Conservation (phyloP, 768 basidiomycete genomes). For the Hygrocybe punicea region DNA sequence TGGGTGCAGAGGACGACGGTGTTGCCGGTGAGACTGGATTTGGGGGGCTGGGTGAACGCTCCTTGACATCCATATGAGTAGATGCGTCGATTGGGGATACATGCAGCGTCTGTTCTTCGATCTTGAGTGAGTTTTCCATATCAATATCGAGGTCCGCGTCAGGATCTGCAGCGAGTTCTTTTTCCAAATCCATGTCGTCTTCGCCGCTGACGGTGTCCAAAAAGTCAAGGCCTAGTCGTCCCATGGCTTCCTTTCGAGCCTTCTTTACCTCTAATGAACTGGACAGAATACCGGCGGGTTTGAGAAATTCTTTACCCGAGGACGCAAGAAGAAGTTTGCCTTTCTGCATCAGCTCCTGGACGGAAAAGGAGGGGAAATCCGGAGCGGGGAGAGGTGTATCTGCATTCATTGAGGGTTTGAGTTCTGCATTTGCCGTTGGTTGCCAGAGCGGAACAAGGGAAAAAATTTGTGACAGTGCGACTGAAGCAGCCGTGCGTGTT, state of each 20-base stretch:
- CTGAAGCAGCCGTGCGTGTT: constrained; percentile 84
- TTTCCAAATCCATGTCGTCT: constrained; percentile 83
- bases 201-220: constrained; percentile 59
- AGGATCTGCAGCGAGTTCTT: constrained; percentile 65
- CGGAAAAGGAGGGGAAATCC: constrained; percentile 72
- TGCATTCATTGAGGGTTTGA: constrained; percentile 26
- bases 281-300: constrained; percentile 66
- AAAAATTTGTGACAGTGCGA: constrained; percentile 85
- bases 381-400: constrained; percentile 36
- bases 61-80: constrained; percentile 33
- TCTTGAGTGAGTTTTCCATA: constrained; percentile 37
- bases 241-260: constrained; percentile 86
- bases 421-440: constrained; percentile 39
- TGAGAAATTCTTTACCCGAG: constrained; percentile 88
- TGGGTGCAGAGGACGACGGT: constrained; percentile 51
- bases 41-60: constrained; percentile 37
- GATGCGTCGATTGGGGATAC: constrained; percentile 48
- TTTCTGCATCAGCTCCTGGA: constrained; percentile 70
- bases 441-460: constrained; percentile 78
- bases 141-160: constrained; percentile 48
- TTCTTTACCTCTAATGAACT: constrained; percentile 79
- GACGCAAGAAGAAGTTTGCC: constrained; percentile 82
- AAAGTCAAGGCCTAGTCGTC: constrained; percentile 82
- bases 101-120: constrained; percentile 31
- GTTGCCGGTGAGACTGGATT: constrained; percentile 44